Base-by-base conservation (phyloP, 768 basidiomycete species). In the Xanthoconium stramineum region DNA sequence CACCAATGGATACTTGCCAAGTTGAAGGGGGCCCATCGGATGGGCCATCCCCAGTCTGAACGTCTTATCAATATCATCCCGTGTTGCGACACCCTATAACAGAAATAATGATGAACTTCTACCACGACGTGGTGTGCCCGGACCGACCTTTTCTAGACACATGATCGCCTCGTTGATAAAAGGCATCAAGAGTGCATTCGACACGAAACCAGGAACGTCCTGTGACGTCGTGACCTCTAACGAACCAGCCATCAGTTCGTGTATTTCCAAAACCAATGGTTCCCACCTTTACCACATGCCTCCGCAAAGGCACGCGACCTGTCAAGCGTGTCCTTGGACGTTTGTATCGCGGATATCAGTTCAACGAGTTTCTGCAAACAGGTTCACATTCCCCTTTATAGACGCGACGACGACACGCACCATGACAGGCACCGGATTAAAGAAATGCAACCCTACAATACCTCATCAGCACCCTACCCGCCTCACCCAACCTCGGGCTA, bases 101-200 rank as follows among this genome's bases (percentile, higher is more conserved):
- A 6, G 5, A n/a, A 35, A 24, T 28, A 37, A 20, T 2, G 5
- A 44, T 64, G 1, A 57, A 39, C 20, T 30, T 24, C 32, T 3
- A 24, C 40, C 38, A 6, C 30, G 2, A 29, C 42, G 8, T 13
- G 13, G 54, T 19, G 17, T 19, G 3, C 9, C 11, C 14, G 6
- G 35, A 37, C 32, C 11, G 48, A 90, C 92, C 80, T 89, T 92
- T 72, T 98, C 95, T 1, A 98, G 77, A 62, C 86, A 87, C 84
- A 96, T 89, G 61, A 98, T 92, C 0, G 95, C 95, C 80, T 98
- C 96, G 62, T 98, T 98, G 63, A 98, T 88, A 74, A 94, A 98
- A 2, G 96, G 96, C 92, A 98, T 98, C 43, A 98, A 75, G 32
- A 95, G 80, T 1, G 93, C 94, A 65, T 97, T 95, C 2, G 93